Base-by-base conservation (phyloP, 169 alveolate genomes). In the Plasmodium chabaudi region DNA sequence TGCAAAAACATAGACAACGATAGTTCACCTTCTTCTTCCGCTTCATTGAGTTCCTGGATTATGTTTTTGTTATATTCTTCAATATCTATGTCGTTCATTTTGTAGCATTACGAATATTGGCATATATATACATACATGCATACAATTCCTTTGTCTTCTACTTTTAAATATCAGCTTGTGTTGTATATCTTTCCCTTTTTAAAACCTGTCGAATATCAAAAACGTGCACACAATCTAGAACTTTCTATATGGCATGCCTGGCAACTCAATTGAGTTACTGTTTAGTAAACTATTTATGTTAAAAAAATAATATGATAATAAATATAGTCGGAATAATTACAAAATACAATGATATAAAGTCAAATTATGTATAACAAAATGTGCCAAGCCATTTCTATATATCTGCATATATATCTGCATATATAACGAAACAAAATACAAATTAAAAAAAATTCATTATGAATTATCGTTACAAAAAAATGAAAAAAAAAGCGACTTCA, bases 1-100 rank as follows among this genome's bases (percentile, higher is more conserved):
- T 82, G 67, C 42, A 82, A 25, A 82, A 82, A 82, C 70, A 82
- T 19, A 17, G 73, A 82, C 34, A 82, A 47, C 12, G 90, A 53
- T 46, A 23, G 15, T 15, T 82, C 90, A 1, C 90, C 90, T 59
- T 82, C 90, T 13, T 82, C 90, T 6, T 67, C 90, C 0, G 79
- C 90, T 10, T 68, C 90, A 25, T 46, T 68, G 23, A 82, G 53
- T 39, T 82, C 90, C 53, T 82, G 90, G n/a, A 82, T 67, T 17
- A 82, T 61, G 42, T 82, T 82, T 10, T 25, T 75, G 46, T 82
- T 67, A 49, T 82, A 82, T 44, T 82, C 90, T 7, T 82, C 90
- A 13, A 68, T 65, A 39, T 82, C 90, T 25, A 68, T 25, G 15
- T 82, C 90, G 12, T 82, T 67, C 90, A 82, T 67, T 57, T 67